Conservation (phyloP, 2,329 filamentous ascomycete species). For the Diaporthe sp. region DNA sequence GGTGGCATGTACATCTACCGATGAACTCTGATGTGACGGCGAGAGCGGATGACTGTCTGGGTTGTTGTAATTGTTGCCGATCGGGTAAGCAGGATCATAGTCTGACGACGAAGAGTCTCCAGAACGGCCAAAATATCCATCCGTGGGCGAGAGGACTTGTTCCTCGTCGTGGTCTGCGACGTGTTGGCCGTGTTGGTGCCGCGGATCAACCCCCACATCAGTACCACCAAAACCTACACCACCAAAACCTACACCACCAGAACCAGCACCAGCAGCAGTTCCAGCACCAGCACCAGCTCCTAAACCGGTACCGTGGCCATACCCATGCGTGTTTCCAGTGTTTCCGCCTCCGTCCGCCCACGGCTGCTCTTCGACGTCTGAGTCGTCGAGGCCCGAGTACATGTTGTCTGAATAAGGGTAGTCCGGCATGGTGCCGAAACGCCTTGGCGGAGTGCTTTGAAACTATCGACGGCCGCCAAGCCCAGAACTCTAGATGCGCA, state of each 20-base stretch:
- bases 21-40: slow-evolving; percentile 8
- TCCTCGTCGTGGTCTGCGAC: slow-evolving; percentile 42
- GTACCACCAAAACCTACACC: neutral
- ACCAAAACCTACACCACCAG: neutral
- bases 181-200: slow-evolving; percentile 8
- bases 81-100: slow-evolving; percentile 40
- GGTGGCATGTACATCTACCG: slow-evolving; percentile 14
- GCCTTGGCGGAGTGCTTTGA: slow-evolving; percentile 42
- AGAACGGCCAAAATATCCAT: slow-evolving; percentile 63
- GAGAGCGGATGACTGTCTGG: slow-evolving; percentile 6
- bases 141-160: slow-evolving; percentile 61
- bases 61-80: slow-evolving; percentile 40
- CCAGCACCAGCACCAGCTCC: neutral
- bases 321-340: slow-evolving; percentile 26
- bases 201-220: slow-evolving; percentile 6
- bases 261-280: neutral
- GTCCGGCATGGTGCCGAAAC: slow-evolving; percentile 54
- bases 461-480: slow-evolving; percentile 39
- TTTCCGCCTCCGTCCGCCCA: slow-evolving; percentile 40
- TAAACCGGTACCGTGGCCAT: slow-evolving; percentile 6
- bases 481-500: slow-evolving; percentile 6
- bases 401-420: slow-evolving; percentile 63
- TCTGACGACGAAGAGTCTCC: slow-evolving; percentile 27
- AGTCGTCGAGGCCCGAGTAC: slow-evolving; percentile 55
- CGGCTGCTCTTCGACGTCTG: slow-evolving; percentile 40